phyloP scores from a whole-genome alignment of 371 early-diverging fungal genomes.

The Coemansia sp. region DNA sequence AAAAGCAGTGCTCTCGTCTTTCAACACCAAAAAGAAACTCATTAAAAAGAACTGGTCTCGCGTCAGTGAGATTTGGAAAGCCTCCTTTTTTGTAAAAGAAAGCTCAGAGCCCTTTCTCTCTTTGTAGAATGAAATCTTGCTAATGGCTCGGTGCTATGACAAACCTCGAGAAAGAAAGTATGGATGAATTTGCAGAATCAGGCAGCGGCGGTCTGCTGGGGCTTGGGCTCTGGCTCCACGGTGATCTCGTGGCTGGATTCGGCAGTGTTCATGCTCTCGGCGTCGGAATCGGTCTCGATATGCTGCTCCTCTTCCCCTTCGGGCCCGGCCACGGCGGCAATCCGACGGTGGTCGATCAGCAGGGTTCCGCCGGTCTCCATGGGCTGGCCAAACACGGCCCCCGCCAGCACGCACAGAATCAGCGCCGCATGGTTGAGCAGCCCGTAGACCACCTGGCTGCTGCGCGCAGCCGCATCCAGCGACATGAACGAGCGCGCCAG shows the following conservation, averaged over 20 bases:
- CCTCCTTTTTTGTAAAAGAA: too few species aligned
- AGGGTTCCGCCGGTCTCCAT: background rate
- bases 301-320: too few species aligned
- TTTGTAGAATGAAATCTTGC: background rate
- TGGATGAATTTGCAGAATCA: background rate
- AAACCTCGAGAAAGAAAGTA: background rate
- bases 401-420: slow-evolving; percentile 2
- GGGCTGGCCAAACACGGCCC: slow-evolving; percentile 13
- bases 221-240: background rate
- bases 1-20: background rate
- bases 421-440: slow-evolving; percentile 21
- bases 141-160: too few species aligned
- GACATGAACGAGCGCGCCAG: slow-evolving; percentile 15
- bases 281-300: background rate
- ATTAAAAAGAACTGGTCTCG: background rate
- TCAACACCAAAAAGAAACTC: background rate
- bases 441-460: slow-evolving; percentile 23
- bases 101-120: background rate
- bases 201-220: background rate
- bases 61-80: too few species aligned
- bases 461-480: slow-evolving; percentile 12
- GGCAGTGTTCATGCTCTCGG: background rate
- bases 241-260: background rate
- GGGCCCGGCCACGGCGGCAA: too few species aligned
- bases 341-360: too few species aligned